A percentile compares a stretch with the other conserved stretches of the same genome.
These are phyloP conservation scores for Xylaria sp. DNA, from an alignment of 495 filamentous ascomycete species.

Conservation along the genomic window DNA sequence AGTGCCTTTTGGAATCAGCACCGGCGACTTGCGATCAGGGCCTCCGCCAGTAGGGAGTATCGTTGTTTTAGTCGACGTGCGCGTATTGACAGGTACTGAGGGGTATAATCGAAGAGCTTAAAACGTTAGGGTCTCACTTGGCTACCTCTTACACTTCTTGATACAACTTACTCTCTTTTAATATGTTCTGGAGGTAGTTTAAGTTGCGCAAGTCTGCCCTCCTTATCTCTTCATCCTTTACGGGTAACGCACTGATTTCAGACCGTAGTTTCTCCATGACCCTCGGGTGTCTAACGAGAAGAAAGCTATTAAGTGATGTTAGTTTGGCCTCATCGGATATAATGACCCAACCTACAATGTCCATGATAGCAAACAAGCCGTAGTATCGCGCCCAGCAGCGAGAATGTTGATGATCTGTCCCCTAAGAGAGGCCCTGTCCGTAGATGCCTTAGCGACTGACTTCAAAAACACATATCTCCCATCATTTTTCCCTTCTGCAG, in stretches of 20 bases:
- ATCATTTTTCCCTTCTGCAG: constrained; percentile 1
- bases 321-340: neutral
- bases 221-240: constrained; percentile 35
- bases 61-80: constrained; percentile 67
- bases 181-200: constrained; percentile 49
- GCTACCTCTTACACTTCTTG: neutral
- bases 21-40: constrained; percentile 61
- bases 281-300: constrained; percentile 42
- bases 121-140: neutral
- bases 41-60: constrained; percentile 72
- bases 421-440: constrained; percentile 36
- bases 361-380: constrained; percentile 56
- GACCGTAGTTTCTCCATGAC: constrained; percentile 45
- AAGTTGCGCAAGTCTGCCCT: constrained; percentile 43
- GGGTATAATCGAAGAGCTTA: constrained; percentile 74
- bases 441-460: constrained; percentile 35
- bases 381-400: constrained; percentile 61
- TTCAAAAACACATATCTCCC: constrained; percentile 41
- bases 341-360: constrained; percentile 44
- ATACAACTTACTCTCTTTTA: constrained; percentile 46
- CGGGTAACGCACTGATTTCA: constrained; percentile 43
- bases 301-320: constrained; percentile 27
- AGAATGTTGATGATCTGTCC: constrained; percentile 57
- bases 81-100: constrained; percentile 70
- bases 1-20: constrained; percentile 51